Evolutionary conservation across 2,329 filamentous ascomycete species (phyloP), one percentile per base, ranked within the genome.

Genomic region (Esteya vermicola): DNA sequence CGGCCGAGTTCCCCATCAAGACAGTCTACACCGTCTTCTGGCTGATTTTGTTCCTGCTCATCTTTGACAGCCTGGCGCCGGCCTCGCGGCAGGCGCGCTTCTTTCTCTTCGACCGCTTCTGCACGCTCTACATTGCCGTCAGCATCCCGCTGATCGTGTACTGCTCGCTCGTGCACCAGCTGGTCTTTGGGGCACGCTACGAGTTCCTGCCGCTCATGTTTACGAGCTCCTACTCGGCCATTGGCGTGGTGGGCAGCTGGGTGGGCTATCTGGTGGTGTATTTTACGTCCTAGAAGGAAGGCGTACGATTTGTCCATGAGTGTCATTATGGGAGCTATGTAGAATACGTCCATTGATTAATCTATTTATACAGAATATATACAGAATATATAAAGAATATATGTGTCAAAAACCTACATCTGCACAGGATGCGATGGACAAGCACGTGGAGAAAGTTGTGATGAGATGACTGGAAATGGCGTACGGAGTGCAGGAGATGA

Each of bases 131-230:
- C 57, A 89, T 94, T 51, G 79, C 82, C 0, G 65, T 95, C 43
- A 85, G 86, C 52, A 86, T 96, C 44, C 91, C 89, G 9, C 62
- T 96, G 46, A 85, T 96, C 41, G 60, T 80, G 3, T 98, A 98
- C 60, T 88, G 84, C 57, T 93, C 86, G 10, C 58, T 95, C 38
- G 48, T 91, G 8, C 91, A 98, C 57, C 72, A 75, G 36, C 57
- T 89, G n/a, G 62, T 93, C 5, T 95, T 94, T 62, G 86, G 86
- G 0, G 72, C 76, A 52, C 74, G 67, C 47, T 85, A 83, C 51
- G 85, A 95, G 60, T 98, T 96, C 58, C 61, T 98, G 40, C 91
- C 91, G 21, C 64, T 96, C 50, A 96, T 98, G 89, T 91, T 96
- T 55, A 95, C 80, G 50, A 96, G 89, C 64, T 82, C 84, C 12